Percentiles rank a stretch among this genome's conserved stretches.
Conservation (phyloP, 768 basidiomycete species). For the Paxillus involutus region DNA sequence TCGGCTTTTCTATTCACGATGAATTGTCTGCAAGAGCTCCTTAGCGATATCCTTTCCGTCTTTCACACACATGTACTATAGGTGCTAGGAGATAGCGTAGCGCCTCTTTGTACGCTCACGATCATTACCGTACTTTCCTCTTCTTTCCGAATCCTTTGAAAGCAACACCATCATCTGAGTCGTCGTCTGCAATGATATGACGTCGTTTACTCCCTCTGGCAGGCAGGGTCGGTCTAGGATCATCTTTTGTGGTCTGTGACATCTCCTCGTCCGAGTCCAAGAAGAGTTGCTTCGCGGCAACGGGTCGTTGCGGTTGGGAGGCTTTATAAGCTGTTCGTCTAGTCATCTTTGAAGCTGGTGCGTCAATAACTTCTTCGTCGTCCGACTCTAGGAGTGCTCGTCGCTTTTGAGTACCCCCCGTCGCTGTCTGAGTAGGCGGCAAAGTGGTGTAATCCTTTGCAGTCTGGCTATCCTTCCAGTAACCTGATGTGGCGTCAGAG, state of each 20-base stretch:
- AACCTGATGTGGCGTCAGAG: constrained; percentile 37
- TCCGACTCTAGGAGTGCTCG: constrained; percentile 40
- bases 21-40: constrained; percentile 44
- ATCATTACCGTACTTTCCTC: constrained; percentile 12
- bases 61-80: constrained; percentile 2
- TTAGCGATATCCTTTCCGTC: neutral
- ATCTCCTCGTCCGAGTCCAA: constrained; percentile 49
- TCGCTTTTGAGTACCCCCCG: constrained; percentile 17
- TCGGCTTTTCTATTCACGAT: constrained; percentile 81
- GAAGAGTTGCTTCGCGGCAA: constrained; percentile 43
- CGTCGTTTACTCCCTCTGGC: constrained; percentile 22
- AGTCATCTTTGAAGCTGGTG: constrained; percentile 12
- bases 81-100: neutral
- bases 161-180: constrained; percentile 70
- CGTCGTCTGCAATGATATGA: constrained; percentile 54
- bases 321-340: constrained; percentile 19
- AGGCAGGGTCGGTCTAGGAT: constrained; percentile 4
- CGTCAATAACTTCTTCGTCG: constrained; percentile 28
- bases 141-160: constrained; percentile 61
- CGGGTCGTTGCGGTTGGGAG: constrained; percentile 28
- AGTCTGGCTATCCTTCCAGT: constrained; percentile 49
- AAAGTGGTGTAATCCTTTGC: constrained; percentile 15
- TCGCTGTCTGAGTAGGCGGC: constrained; percentile 15
- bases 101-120: neutral
- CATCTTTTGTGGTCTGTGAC: constrained; percentile 5